Conservation (phyloP, 345 rosid species). For the Diplotaxis tenuifolia region DNA sequence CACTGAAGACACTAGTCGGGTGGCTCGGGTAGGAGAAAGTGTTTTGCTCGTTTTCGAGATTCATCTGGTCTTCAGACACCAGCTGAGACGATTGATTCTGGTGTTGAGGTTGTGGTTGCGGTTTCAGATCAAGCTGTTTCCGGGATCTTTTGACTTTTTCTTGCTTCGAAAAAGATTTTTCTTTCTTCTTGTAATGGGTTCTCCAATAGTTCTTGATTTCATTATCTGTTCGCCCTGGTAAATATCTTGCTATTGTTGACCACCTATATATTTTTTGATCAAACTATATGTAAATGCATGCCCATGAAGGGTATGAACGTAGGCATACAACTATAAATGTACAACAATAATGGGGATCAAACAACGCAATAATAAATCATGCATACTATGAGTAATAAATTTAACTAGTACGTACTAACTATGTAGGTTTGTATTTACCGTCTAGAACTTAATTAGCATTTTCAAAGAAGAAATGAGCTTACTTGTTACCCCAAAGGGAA, state of each 20-base stretch:
- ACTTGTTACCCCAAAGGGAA: constrained; percentile 91
- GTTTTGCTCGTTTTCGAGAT: constrained; percentile 13
- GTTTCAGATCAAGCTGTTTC: constrained; percentile 38
- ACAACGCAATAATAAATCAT: background rate
- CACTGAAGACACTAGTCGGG: constrained; percentile 19
- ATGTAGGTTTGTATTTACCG: background rate
- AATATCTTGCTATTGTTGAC: constrained; percentile 87
- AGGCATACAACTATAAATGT: background rate
- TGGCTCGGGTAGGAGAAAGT: constrained; percentile 20
- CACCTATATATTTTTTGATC: constrained; percentile 44
- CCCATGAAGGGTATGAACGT: background rate
- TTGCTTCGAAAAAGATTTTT: constrained; percentile 37
- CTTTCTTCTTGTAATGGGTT: constrained; percentile 75
- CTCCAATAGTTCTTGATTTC: constrained; percentile 97
- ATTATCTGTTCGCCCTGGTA: constrained; percentile 91
- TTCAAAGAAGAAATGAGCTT: constrained; percentile 16
- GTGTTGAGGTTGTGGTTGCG: constrained; percentile 6
- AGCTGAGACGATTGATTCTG: constrained; percentile 7
- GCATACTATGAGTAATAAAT: background rate
- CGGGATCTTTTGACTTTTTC: constrained; percentile 30
- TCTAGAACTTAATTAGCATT: background rate
- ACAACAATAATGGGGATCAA: background rate
- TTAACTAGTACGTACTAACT: background rate
- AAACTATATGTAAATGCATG: background rate
- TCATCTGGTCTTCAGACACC: constrained; percentile 16